Conservation (phyloP, 768 basidiomycete genomes). For the Lentinula lateritia region DNA sequence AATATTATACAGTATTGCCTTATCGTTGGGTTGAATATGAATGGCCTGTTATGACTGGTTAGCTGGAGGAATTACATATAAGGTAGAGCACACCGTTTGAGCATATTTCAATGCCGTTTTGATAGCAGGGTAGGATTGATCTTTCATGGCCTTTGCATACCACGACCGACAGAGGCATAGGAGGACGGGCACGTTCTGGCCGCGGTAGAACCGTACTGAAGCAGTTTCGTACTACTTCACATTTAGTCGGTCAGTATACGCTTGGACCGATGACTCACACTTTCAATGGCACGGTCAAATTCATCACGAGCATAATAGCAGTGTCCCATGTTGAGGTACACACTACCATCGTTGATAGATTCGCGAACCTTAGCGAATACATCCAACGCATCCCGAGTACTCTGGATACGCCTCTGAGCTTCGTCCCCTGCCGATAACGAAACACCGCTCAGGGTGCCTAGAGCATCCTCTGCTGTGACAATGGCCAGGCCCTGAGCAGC, state of each 20-base stretch:
- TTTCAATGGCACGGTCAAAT: slow-evolving; percentile 93
- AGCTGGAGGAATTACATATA: not conserved
- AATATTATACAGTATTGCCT: slow-evolving; percentile 89
- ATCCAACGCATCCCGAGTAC: slow-evolving; percentile 82
- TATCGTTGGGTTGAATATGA: slow-evolving; percentile 81
- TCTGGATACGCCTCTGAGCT: slow-evolving; percentile 54
- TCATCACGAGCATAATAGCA: slow-evolving; percentile 92
- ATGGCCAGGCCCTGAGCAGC: slow-evolving; percentile 97
- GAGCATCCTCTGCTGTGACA: slow-evolving; percentile 84
- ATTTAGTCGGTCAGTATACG: not conserved
- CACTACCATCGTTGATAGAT: slow-evolving; percentile 72
- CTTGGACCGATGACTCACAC: slow-evolving; percentile 47
- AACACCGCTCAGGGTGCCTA: slow-evolving; percentile 61
- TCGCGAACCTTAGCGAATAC: slow-evolving; percentile 91
- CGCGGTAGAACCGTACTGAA: slow-evolving; percentile 67
- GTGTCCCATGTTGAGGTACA: slow-evolving; percentile 95
- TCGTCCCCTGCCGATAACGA: slow-evolving; percentile 53
- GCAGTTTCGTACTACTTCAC: slow-evolving; percentile 82
- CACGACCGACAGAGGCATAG: slow-evolving; percentile 88
- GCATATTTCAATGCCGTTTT: slow-evolving; percentile 79
- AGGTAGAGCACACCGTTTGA: slow-evolving; percentile 51
- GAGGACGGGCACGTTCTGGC: slow-evolving; percentile 69
- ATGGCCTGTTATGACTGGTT: slow-evolving; percentile 53
- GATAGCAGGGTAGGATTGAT: slow-evolving; percentile 80
- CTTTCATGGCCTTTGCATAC: slow-evolving; percentile 91